Percentiles rank a stretch among this genome's conserved stretches.
These are phyloP conservation scores for Spatholobus suberectus DNA, from an alignment of 306 rosid genomes.

Conservation along the genomic window DNA sequence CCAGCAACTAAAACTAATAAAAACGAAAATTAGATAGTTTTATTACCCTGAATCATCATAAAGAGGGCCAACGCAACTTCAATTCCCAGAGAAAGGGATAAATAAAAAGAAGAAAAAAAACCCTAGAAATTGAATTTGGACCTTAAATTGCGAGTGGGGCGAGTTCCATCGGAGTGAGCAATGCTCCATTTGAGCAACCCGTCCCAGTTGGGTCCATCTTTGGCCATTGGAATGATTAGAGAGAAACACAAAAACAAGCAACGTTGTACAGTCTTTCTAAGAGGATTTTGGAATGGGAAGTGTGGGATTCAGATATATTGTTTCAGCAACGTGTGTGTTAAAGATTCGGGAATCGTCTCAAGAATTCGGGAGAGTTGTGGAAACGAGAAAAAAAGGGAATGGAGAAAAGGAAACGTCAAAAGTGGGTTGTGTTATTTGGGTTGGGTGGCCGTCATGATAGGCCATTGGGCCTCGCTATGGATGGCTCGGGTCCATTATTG, in stretches of 20 bases:
- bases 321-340: background rate
- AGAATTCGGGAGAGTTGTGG: slow-evolving; percentile 24
- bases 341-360: slow-evolving; percentile 38
- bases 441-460: background rate
- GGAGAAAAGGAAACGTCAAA: background rate
- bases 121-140: background rate
- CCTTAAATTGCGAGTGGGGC: slow-evolving; percentile 71
- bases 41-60: background rate
- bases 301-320: background rate
- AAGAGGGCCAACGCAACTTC: background rate
- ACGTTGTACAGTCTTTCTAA: background rate
- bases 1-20: background rate
- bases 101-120: background rate
- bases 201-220: slow-evolving; percentile 86
- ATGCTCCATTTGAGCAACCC: slow-evolving; percentile 93
- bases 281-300: background rate
- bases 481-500: background rate
- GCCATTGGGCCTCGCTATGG: background rate
- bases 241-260: background rate
- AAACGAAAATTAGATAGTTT: background rate
- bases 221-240: slow-evolving; percentile 57
- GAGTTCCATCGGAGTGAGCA: slow-evolving; percentile 80
- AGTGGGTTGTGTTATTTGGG: background rate
- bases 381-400: background rate
- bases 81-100: background rate